Base-by-base conservation (phyloP, 129 eudicot genomes). In the Arctium minus region DNA sequence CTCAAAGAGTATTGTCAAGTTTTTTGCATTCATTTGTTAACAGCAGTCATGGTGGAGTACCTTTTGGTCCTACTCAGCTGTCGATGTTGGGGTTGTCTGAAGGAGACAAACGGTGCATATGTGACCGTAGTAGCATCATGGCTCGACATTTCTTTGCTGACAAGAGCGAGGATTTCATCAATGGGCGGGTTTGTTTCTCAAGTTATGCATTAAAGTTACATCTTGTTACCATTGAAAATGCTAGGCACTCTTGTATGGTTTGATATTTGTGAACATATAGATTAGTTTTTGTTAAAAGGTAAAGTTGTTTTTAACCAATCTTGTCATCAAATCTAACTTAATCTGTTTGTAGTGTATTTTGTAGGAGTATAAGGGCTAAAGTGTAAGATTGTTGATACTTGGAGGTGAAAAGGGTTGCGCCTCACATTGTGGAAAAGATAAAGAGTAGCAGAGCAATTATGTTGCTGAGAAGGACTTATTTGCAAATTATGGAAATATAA, bases 121-220 rank as follows among this genome's bases (percentile, higher is more conserved):
- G 97, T 9, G 96, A 95, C 76, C 99, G 99, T 12, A 93, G 97
- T 85, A 95, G 97, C 88, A 95, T 95, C 71, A 95, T 95, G 99
- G 99, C 99, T 72, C 92, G 97, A 4, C 99, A 95, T 85, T 72
- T 95, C 33, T 91, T 95, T 93, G 97, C 94, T 70, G 99, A 93
- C 84, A 91, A 89, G 88, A 90, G 87, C 39, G 97, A 95, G 79
- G 97, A 93, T 35, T 95, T 95, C 69, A 92, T 95, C 69, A 88
- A 95, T 79, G 85, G 93, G 56, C 97, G 93, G 97, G 98, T 95
- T 53, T 73, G 74, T 79, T 85, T 60, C 76, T 37, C 46, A 40
- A 73, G 31, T 71, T 67, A 22, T 74, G 44, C 29, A 4, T 29
- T 56, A 72, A 76, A 78, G 70, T 38, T 72, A 29, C 53, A 36